phyloP scores from a whole-genome alignment of 2,329 filamentous ascomycete species.

The Colletotrichum sp. region DNA sequence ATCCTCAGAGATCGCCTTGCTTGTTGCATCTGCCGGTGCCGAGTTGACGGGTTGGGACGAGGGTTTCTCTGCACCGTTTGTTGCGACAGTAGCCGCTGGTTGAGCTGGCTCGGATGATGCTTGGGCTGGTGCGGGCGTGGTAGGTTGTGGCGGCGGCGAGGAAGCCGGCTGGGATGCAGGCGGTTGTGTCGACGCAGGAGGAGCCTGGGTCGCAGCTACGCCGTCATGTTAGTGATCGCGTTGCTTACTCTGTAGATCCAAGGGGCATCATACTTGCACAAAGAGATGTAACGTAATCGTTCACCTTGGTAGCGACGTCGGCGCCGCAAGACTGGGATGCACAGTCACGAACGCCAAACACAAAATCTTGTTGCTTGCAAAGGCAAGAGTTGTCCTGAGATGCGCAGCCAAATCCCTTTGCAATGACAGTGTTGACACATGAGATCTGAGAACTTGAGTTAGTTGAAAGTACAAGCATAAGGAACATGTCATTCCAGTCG shows the following conservation, averaged over 20 bases:
- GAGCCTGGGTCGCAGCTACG: constrained; percentile 1
- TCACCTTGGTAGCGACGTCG: constrained; percentile 32
- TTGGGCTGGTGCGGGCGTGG: background rate
- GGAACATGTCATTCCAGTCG: background rate
- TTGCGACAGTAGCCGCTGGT: background rate
- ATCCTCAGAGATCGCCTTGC: background rate
- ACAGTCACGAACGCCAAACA: constrained; percentile 45
- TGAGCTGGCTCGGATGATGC: background rate
- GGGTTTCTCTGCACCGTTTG: background rate
- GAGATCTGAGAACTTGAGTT: background rate
- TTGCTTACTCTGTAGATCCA: background rate
- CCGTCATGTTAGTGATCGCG: background rate
- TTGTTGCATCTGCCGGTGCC: background rate
- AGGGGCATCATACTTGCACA: constrained; percentile 31
- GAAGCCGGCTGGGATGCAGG: background rate
- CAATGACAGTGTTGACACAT: constrained; percentile 21
- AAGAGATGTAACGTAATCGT: constrained; percentile 27
- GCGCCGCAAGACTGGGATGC: constrained; percentile 33
- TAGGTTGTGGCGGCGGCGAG: background rate
- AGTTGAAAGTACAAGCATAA: background rate
- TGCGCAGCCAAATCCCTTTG: constrained; percentile 28
- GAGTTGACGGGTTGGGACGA: background rate
- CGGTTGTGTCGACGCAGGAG: constrained; percentile 1
- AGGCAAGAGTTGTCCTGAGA: constrained; percentile 40
- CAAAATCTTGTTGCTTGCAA: constrained; percentile 39